Conservation (phyloP, 495 filamentous ascomycete species). For the Aspergillus ellipticus region DNA sequence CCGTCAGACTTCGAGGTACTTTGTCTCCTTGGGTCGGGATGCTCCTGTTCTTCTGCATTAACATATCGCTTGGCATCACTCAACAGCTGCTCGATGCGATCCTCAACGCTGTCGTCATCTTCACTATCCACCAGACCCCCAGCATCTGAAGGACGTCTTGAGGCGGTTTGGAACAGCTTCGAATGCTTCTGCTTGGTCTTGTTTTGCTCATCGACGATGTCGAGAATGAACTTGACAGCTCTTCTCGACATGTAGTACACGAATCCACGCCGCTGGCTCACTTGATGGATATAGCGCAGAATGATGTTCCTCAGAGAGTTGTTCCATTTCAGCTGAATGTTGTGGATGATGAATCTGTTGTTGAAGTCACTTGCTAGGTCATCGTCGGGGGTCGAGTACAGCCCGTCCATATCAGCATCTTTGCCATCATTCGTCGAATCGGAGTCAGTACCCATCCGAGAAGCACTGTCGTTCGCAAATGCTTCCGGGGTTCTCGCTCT, state of each 20-base stretch:
- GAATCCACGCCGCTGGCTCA: slow-evolving; percentile 92
- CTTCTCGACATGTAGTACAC: slow-evolving; percentile 95
- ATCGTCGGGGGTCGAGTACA: slow-evolving; percentile 42
- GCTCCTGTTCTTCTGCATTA: slow-evolving; percentile 59
- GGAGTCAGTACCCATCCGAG: slow-evolving; percentile 44
- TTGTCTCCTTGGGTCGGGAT: slow-evolving; percentile 26
- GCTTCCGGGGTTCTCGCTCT: slow-evolving; percentile 27
- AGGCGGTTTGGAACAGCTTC: slow-evolving; percentile 25
- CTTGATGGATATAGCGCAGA: slow-evolving; percentile 93
- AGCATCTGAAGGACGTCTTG: slow-evolving; percentile 27
- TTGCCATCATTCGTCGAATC: slow-evolving; percentile 40
- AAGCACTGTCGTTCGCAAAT: slow-evolving; percentile 45
- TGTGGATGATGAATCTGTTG: slow-evolving; percentile 97
- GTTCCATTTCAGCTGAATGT: slow-evolving; percentile 97
- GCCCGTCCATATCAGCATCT: slow-evolving; percentile 37
- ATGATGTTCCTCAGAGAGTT: slow-evolving; percentile 95
- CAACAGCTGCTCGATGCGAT: slow-evolving; percentile 82
- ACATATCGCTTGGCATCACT: slow-evolving; percentile 82
- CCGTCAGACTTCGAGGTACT: slow-evolving; percentile 44
- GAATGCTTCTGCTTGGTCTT: slow-evolving; percentile 53
- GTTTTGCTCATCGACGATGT: slow-evolving; percentile 91
- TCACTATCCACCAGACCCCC: slow-evolving; percentile 46
- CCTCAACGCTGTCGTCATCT: slow-evolving; percentile 65
- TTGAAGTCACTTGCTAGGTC: slow-evolving; percentile 91
- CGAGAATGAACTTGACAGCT: slow-evolving; percentile 95